Conservation (phyloP, 1,139 yeast species). For the Yamadazyma conglobata region DNA sequence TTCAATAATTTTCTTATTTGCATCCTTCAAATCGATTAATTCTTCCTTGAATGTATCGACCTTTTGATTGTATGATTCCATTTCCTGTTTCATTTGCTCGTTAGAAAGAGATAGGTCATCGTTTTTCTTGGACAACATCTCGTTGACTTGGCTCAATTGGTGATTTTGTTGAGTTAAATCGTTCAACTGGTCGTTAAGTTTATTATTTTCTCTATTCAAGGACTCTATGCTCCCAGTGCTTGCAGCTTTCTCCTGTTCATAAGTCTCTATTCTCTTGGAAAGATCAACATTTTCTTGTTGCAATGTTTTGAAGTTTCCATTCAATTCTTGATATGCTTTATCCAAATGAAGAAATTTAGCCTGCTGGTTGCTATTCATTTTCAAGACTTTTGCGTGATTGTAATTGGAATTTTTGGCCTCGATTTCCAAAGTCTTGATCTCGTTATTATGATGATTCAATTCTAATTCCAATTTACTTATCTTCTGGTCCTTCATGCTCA, state of each 20-base stretch:
- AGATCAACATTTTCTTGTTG: background rate
- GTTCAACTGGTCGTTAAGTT: slow-evolving; percentile 8
- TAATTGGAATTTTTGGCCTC: slow-evolving; percentile 6
- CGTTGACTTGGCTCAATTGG: slow-evolving; percentile 2
- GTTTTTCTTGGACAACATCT: slow-evolving; percentile 1
- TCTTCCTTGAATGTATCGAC: no score
- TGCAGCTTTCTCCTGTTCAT: background rate
- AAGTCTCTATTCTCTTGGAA: background rate
- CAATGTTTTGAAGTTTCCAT: background rate
- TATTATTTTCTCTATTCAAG: slow-evolving; percentile 9
- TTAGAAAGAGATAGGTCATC: background rate
- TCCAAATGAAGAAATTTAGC: slow-evolving; percentile 1
- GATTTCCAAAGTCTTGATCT: slow-evolving; percentile 1
- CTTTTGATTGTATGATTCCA: no score
- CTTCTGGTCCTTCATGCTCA: slow-evolving; percentile 1
- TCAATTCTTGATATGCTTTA: slow-evolving; percentile 1
- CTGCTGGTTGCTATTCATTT: slow-evolving; percentile 2
- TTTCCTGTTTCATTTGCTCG: slow-evolving; percentile 2
- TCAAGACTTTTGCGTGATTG: slow-evolving; percentile 6
- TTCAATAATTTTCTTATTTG: background rate
- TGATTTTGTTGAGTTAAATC: slow-evolving; percentile 5
- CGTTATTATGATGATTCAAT: slow-evolving; percentile 4
- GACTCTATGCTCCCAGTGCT: slow-evolving; percentile 3
- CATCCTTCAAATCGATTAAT: background rate
- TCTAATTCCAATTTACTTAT: slow-evolving; percentile 1